phyloP scores from a whole-genome alignment of 169 alveolate genomes.

The Plasmodium ovale region DNA sequence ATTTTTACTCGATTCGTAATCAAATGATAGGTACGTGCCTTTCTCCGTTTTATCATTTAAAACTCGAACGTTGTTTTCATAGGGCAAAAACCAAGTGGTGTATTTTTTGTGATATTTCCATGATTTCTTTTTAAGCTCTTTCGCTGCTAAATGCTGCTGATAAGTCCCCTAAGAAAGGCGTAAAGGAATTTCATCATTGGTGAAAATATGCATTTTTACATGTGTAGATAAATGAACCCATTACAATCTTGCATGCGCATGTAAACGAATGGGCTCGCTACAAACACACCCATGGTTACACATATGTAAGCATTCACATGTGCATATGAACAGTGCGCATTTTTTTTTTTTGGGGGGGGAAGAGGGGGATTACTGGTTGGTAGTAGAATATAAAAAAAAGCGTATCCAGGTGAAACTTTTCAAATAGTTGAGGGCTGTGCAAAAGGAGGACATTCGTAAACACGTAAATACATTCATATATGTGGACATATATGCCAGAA shows the following conservation, averaged over 20 bases:
- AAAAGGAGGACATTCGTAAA: neutral
- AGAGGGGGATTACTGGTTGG: conserved; percentile 76
- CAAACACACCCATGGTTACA: neutral
- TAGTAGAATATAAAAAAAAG: conserved; percentile 81
- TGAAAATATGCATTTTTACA: neutral
- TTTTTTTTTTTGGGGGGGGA: no score
- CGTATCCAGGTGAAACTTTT: conserved; percentile 78
- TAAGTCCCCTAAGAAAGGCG: conserved; percentile 71
- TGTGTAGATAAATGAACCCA: neutral
- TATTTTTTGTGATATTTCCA: conserved; percentile 82
- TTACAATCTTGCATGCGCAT: neutral
- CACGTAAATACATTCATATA: neutral
- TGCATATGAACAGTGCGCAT: neutral
- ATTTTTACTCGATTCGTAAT: conserved; percentile 61
- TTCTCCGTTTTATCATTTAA: conserved; percentile 54
- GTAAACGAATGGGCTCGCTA: no score
- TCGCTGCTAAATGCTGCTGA: conserved; percentile 80
- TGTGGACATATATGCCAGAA: neutral
- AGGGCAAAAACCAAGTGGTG: conserved; percentile 79
- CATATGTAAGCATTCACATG: neutral
- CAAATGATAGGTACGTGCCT: conserved; percentile 73
- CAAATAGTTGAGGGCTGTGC: conserved; percentile 55
- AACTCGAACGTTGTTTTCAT: conserved; percentile 24
- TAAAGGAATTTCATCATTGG: neutral
- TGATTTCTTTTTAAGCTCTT: conserved; percentile 74